These are phyloP conservation scores for Carpinus viminea DNA, from an alignment of 306 rosid species.

Conservation along the genomic window DNA sequence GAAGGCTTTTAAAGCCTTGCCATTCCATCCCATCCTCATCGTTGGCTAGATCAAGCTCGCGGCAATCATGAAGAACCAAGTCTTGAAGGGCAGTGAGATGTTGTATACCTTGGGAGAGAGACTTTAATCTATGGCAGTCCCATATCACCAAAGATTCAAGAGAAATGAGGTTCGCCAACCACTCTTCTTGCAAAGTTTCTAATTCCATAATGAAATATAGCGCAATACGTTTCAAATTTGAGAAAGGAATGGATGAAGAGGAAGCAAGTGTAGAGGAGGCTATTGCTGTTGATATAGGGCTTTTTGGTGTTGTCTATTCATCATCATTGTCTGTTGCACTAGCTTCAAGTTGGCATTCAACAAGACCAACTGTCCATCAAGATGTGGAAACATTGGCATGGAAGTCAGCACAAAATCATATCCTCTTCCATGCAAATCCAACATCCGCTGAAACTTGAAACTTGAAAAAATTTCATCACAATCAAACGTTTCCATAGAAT, in stretches of 20 bases:
- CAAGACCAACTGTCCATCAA: not conserved
- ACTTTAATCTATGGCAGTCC: not conserved
- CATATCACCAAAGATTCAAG: not conserved
- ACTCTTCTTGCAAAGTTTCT: not conserved
- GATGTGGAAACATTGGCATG: constrained; percentile 24
- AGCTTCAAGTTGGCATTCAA: not conserved
- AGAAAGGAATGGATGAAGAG: constrained; percentile 6
- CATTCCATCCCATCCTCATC: constrained; percentile 7
- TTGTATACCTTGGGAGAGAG: not conserved
- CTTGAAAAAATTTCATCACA: not conserved
- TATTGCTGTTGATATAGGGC: not conserved
- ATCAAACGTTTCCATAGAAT: accelerated
- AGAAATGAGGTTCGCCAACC: not conserved
- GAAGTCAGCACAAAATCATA: not conserved
- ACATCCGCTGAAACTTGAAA: constrained; percentile 18
- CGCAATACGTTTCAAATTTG: not conserved
- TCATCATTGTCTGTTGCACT: constrained; percentile 2
- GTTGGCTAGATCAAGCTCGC: not conserved
- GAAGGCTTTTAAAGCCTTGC: not conserved
- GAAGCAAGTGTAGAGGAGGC: not conserved
- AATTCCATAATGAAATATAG: not conserved
- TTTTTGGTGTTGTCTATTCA: too few relatives aligned
- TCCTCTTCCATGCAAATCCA: constrained; percentile 2
- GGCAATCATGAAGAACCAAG: accelerated
- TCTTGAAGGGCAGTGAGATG: not conserved